These are phyloP conservation scores for Solanum peruvianum DNA, from an alignment of 257 asterid genomes.

Conservation along the genomic window DNA sequence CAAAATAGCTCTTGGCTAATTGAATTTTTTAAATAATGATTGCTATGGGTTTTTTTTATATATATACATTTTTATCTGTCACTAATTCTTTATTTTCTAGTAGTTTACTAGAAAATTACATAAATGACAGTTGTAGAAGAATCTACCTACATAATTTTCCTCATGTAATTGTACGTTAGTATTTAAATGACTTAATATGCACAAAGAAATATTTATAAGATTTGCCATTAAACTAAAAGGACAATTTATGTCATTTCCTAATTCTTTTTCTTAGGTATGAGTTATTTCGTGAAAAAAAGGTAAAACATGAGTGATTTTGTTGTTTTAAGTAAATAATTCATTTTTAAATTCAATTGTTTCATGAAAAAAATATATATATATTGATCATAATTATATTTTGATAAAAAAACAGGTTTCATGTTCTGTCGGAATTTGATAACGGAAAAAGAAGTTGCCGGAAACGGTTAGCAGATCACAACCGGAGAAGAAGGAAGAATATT, in stretches of 20 bases:
- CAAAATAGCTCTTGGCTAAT: no score
- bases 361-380: not conserved
- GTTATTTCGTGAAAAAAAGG: not conserved
- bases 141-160: not conserved
- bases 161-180: not conserved
- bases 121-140: not conserved
- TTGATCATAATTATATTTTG: not conserved
- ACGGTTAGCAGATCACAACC: conserved; percentile 92
- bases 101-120: not conserved
- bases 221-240: not conserved
- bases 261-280: not conserved
- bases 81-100: not conserved
- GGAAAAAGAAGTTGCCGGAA: conserved; percentile 97
- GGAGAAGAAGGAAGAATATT: conserved; percentile 73
- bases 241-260: not conserved
- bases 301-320: not conserved
- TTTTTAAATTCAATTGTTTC: not conserved
- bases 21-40: not conserved
- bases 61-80: no score
- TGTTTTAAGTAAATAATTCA: not conserved
- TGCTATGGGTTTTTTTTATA: no score
- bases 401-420: conserved; percentile 53
- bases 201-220: not conserved
- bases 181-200: not conserved
- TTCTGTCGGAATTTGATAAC: conserved; percentile 79